Percentiles rank a stretch among this genome's conserved stretches.
Conservation (phyloP, 768 basidiomycete species). For the Mycena galericulata region DNA sequence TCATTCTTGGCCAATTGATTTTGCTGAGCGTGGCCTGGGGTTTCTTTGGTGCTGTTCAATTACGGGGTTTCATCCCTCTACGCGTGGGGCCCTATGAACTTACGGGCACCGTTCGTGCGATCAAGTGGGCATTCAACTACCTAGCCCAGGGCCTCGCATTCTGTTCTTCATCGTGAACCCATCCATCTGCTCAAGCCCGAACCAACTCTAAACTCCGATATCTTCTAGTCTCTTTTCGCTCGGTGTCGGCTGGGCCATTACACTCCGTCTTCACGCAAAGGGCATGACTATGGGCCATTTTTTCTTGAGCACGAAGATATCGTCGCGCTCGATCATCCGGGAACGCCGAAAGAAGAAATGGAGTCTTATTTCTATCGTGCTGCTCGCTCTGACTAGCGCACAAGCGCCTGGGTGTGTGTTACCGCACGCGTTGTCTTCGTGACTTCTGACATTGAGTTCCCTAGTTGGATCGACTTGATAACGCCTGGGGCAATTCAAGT, state of each 20-base stretch:
- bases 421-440: background rate
- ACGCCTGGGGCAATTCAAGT: background rate
- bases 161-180: background rate
- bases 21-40: no score
- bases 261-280: background rate
- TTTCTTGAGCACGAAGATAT: background rate
- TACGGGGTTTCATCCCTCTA: no score
- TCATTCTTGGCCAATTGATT: no score
- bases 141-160: no score
- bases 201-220: background rate
- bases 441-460: background rate
- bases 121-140: no score
- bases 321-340: background rate
- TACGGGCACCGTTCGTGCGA: no score
- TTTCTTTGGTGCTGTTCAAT: no score
- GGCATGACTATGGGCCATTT: constrained; percentile 6
- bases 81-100: no score
- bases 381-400: background rate
- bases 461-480: background rate
- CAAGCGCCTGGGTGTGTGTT: constrained; percentile 3
- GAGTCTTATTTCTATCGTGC: background rate
- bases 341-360: background rate
- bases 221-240: background rate
- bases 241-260: background rate
- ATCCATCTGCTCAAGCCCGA: background rate